phyloP scores from a whole-genome alignment of 148 eudicot species.

The Silene uniflora region DNA sequence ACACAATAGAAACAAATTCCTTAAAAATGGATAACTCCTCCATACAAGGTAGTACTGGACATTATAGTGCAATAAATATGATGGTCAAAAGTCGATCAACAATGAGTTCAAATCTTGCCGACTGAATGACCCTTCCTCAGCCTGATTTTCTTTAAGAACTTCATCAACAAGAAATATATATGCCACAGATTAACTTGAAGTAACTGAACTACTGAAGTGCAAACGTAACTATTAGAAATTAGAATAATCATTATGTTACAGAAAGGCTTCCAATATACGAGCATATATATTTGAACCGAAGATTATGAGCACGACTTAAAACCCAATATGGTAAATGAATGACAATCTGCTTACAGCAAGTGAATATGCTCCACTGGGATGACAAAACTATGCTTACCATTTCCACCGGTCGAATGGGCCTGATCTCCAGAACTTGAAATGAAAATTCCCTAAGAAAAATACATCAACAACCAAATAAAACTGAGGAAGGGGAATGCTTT shows the following conservation, averaged over 20 bases:
- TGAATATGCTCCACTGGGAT: background rate
- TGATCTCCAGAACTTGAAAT: conserved; percentile 50
- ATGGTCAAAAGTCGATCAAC: background rate
- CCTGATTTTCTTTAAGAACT: no score
- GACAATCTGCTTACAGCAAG: background rate
- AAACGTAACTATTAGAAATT: background rate
- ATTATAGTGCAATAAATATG: background rate
- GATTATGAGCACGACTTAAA: background rate
- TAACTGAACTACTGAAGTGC: background rate
- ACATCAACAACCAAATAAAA: background rate
- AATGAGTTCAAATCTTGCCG: background rate
- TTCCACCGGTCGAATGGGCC: conserved; percentile 47
- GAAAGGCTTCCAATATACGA: background rate
- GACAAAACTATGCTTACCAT: conserved; percentile 33
- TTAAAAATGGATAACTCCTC: background rate
- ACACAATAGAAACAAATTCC: conserved; percentile 1
- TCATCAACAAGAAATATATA: background rate
- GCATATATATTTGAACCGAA: background rate
- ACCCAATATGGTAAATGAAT: background rate
- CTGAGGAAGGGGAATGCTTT: background rate
- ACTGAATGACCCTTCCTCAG: no score
- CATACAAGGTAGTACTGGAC: background rate
- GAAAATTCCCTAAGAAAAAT: conserved; percentile 38
- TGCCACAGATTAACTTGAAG: background rate
- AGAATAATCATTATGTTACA: background rate